Conservation (phyloP, 2,329 filamentous ascomycete genomes). For the Teratosphaeria zuluensis region DNA sequence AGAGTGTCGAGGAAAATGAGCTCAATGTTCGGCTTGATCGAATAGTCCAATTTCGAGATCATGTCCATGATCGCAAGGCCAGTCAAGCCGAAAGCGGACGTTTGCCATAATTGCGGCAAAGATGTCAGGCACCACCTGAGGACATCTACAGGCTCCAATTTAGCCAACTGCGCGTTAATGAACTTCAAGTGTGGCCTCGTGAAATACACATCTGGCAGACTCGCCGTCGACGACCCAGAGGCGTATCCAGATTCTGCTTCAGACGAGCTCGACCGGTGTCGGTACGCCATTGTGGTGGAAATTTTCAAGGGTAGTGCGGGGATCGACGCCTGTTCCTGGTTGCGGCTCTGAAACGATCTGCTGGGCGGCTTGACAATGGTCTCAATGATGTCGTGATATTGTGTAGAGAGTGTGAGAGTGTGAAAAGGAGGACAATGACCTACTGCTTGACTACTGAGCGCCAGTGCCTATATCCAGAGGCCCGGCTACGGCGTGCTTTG, state of each 20-base stretch:
- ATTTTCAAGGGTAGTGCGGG: neutral
- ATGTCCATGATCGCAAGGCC: constrained; percentile 49
- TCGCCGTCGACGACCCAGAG: constrained; percentile 53
- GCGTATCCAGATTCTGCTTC: constrained; percentile 76
- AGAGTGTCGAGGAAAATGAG: constrained; percentile 47
- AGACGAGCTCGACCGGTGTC: constrained; percentile 17
- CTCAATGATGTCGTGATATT: neutral
- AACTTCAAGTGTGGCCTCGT: constrained; percentile 80
- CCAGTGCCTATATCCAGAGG: constrained; percentile 12
- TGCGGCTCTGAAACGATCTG: neutral
- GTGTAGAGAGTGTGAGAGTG: neutral
- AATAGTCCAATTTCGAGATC: constrained; percentile 62
- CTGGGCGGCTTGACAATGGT: neutral
- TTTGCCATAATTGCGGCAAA: constrained; percentile 64
- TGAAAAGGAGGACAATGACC: constrained; percentile 1
- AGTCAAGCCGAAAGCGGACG: constrained; percentile 42
- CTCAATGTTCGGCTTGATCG: constrained; percentile 44
- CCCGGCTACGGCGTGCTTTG: constrained; percentile 12
- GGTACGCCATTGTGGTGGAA: constrained; percentile 14
- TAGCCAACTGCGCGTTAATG: constrained; percentile 80
- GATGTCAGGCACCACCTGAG: constrained; percentile 85
- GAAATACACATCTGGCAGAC: constrained; percentile 70
- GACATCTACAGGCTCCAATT: constrained; percentile 80
- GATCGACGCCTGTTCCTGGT: neutral
- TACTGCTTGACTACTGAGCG: neutral